Percentiles rank a stretch among this genome's conserved stretches.
Conservation (phyloP, 1,284 basidiomycete genomes). For the Stygiomarasmius scandens region DNA sequence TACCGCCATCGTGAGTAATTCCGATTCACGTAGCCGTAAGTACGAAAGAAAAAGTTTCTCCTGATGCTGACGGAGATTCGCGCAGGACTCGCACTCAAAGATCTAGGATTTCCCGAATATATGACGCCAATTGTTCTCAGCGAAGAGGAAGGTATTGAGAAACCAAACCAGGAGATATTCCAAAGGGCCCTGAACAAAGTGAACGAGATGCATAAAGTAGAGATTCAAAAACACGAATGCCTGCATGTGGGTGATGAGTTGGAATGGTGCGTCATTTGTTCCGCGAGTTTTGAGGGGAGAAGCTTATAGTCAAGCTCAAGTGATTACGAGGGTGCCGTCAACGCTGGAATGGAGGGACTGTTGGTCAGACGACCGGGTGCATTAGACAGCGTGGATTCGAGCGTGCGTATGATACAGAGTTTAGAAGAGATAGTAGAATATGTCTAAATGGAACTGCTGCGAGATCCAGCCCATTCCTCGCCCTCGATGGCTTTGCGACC, state of each 20-base stretch:
- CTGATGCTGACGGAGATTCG: neutral
- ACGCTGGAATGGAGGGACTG: slow-evolving; percentile 61
- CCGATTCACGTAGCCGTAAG: slow-evolving; percentile 70
- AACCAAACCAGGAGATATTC: slow-evolving; percentile 66
- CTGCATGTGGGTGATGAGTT: slow-evolving; percentile 78
- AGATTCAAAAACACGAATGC: slow-evolving; percentile 43
- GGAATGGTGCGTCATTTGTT: slow-evolving; percentile 45
- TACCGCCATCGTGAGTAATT: slow-evolving; percentile 70
- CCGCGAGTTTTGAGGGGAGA: neutral
- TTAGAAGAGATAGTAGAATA: slow-evolving; percentile 38
- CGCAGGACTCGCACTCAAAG: slow-evolving; percentile 55
- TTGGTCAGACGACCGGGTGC: slow-evolving; percentile 53
- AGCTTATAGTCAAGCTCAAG: slow-evolving; percentile 36
- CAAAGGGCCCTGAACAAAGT: slow-evolving; percentile 40
- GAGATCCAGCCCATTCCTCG: slow-evolving; percentile 9
- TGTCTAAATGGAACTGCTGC: neutral
- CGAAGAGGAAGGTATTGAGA: slow-evolving; percentile 67
- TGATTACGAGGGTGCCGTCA: slow-evolving; percentile 67
- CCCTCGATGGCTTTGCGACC: slow-evolving; percentile 31
- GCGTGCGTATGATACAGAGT: slow-evolving; percentile 42
- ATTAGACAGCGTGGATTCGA: too few species aligned
- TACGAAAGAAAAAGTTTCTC: slow-evolving; percentile 13
- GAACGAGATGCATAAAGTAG: slow-evolving; percentile 27
- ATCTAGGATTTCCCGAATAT: slow-evolving; percentile 53
- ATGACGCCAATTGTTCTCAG: slow-evolving; percentile 63